Evolutionary conservation across 306 rosid genomes (phyloP), one percentile per base, ranked within the genome.

Genomic region (Vicia faba): DNA sequence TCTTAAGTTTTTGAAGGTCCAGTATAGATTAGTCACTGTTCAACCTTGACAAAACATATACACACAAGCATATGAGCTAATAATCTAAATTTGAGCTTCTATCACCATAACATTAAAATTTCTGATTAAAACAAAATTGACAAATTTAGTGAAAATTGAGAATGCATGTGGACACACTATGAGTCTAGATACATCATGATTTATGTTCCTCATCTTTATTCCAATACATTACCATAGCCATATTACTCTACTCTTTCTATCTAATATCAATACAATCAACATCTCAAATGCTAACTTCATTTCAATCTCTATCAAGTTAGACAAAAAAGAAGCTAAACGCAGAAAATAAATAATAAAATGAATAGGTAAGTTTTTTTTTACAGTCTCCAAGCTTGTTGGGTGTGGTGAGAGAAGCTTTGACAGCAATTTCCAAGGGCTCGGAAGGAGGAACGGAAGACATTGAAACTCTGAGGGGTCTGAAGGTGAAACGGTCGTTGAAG

Each of bases 311-410:
- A 60, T 4, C 8, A 10, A 46, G 31, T 45, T 29, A 48, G n/a
- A 65, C 8, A 10, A 53, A 45, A 57, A 38, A 40, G 16, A 61
- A 60, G 5, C 40, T 11, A 5, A 56, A 41, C 18, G 64, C 4
- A 5, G 16, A 45, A 43, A 64, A 18, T 18, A 11, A 28, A 3
- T 7, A 70, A 19, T 43, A 2, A 18, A 11, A 3, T 6, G 12
- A 11, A 38, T 39, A 20, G 9, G 39, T 9, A 43, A 58, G 38
- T 10, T 25, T 15, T 19, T 64, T 77, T 64, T 77, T 84, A 89
- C 96, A 93, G 86, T 93, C 99, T 49, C 99, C 97, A 59, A 64
- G 85, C 73, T 28, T 82, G 79, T 80, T 73, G 63, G 97, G 96
- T 4, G 68, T 71, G 26, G 86, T 86, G 61, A 67, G 0, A 51